Evolutionary conservation across 257 asterid species (phyloP).

Genomic region (Lithospermum erythrorhizon): DNA sequence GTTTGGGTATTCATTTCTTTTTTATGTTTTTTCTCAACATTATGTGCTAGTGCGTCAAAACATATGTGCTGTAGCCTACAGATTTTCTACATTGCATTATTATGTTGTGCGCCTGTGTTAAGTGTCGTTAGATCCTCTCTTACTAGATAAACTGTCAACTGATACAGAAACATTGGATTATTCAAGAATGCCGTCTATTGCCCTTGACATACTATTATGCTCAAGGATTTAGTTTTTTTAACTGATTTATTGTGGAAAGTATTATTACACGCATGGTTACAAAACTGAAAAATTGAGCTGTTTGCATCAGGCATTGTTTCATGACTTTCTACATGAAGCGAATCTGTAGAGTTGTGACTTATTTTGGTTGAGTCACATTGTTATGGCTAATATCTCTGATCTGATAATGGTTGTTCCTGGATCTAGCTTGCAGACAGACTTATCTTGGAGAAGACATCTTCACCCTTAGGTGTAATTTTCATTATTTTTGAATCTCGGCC

Average conservation of each 20-base stretch:
- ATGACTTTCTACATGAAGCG: background rate
- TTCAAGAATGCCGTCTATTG: background rate
- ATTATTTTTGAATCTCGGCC: conserved; percentile 87
- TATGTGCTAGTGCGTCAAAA: background rate
- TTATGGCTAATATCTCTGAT: background rate
- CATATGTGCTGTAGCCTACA: background rate
- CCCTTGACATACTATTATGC: background rate
- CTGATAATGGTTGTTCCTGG: background rate
- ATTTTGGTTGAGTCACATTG: background rate
- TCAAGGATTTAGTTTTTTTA: background rate
- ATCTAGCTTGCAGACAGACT: conserved; percentile 65
- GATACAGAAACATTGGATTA: background rate
- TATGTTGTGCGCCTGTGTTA: background rate
- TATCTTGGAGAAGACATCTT: conserved; percentile 57
- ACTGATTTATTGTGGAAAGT: no score
- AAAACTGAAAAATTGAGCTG: background rate
- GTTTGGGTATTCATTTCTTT: background rate
- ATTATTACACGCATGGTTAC: no score
- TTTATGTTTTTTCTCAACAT: no score
- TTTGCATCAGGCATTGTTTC: background rate
- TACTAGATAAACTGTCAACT: background rate
- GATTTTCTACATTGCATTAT: background rate
- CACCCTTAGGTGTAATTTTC: conserved; percentile 67
- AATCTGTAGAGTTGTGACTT: background rate
- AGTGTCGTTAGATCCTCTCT: background rate